Percentiles rank a stretch among this genome's conserved stretches.
Evolutionary conservation across 345 rosid genomes (phyloP).

Genomic region (Physaria fendleri): DNA sequence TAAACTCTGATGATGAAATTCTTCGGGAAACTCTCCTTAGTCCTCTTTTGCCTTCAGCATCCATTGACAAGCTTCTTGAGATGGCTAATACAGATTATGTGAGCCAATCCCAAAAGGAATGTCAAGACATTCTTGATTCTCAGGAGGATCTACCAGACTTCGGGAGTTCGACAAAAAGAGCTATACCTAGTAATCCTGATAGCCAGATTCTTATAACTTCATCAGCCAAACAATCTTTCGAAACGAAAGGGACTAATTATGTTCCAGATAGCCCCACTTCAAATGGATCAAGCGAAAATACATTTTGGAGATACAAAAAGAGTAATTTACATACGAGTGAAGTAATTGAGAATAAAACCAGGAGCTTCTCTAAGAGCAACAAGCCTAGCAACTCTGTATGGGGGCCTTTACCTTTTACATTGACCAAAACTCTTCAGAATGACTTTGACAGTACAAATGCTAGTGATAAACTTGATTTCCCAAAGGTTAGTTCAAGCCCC

Average conservation of each 20-base stretch:
- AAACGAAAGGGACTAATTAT: slow-evolving; percentile 46
- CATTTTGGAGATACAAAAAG: slow-evolving; percentile 34
- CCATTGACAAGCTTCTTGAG: slow-evolving; percentile 64
- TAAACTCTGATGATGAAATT: slow-evolving; percentile 95
- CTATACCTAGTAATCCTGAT: slow-evolving; percentile 22
- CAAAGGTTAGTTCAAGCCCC: slow-evolving; percentile 24
- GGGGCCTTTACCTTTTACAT: slow-evolving; percentile 63
- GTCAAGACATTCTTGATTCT: slow-evolving; percentile 96
- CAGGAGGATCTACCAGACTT: slow-evolving; percentile 43
- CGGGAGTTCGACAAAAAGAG: slow-evolving; percentile 39
- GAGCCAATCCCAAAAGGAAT: slow-evolving; percentile 83
- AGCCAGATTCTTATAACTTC: slow-evolving; percentile 29
- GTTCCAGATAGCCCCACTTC: slow-evolving; percentile 29
- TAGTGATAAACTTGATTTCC: slow-evolving; percentile 28
- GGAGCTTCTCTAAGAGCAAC: slow-evolving; percentile 27
- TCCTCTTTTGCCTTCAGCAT: slow-evolving; percentile 66
- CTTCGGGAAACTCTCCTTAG: slow-evolving; percentile 67
- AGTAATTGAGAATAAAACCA: slow-evolving; percentile 24
- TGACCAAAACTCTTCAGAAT: slow-evolving; percentile 28
- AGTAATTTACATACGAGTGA: slow-evolving; percentile 31
- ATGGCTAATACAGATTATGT: slow-evolving; percentile 70
- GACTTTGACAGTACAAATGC: slow-evolving; percentile 26
- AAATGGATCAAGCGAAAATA: slow-evolving; percentile 34
- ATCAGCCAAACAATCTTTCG: slow-evolving; percentile 36
- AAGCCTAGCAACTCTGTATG: slow-evolving; percentile 41